A percentile compares a stretch with the other conserved stretches of the same genome.
Conservation (phyloP, 1,139 yeast genomes). For the Suhomyces bribrorum region DNA sequence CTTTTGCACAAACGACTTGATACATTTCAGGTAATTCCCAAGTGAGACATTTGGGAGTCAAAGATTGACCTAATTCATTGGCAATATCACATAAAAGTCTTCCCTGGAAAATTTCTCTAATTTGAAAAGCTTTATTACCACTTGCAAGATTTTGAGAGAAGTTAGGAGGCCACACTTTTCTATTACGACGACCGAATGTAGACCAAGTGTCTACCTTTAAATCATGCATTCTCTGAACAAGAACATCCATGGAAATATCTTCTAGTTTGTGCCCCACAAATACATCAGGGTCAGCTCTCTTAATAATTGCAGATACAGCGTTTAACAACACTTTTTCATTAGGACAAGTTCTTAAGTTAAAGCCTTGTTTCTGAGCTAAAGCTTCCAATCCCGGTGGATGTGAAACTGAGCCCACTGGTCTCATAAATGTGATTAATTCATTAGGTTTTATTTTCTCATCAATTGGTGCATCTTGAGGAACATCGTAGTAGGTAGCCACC, state of each 20-base stretch:
- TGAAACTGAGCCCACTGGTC: slow-evolving; percentile 64
- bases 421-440: slow-evolving; percentile 64
- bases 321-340: slow-evolving; percentile 74
- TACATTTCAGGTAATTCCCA: slow-evolving; percentile 96
- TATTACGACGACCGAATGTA: slow-evolving; percentile 76
- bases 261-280: slow-evolving; percentile 87
- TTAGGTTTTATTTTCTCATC: slow-evolving; percentile 56
- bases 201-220: slow-evolving; percentile 76
- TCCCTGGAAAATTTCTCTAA: slow-evolving; percentile 78
- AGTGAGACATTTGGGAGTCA: slow-evolving; percentile 90
- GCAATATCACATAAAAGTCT: slow-evolving; percentile 89
- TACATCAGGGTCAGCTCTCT: slow-evolving; percentile 83
- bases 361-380: slow-evolving; percentile 52
- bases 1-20: slow-evolving; percentile 66
- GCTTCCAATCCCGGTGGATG: slow-evolving; percentile 76
- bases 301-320: slow-evolving; percentile 71
- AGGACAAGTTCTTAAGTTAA: slow-evolving; percentile 58
- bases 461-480: slow-evolving; percentile 75
- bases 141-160: slow-evolving; percentile 53
- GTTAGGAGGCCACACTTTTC: slow-evolving; percentile 75
- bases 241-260: slow-evolving; percentile 72
- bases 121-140: slow-evolving; percentile 50
- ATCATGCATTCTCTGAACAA: slow-evolving; percentile 81
- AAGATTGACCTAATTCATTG: slow-evolving; percentile 92
- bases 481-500: slow-evolving; percentile 61